These are phyloP conservation scores for rapeseed (Brassica napus) DNA, from an alignment of 345 rosid genomes.

Conservation along the genomic window Da-Ae NC_063439.1:25383001-25383500, in stretches of 20 bases:
- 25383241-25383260: not conserved
- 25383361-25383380: not conserved
- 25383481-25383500: conserved; percentile 7
- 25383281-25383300: not conserved
- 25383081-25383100: not conserved
- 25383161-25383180: not conserved
- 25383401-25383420: not conserved
- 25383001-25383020: too few species aligned
- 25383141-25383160: not conserved
- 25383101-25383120: not conserved
- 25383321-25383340: not conserved
- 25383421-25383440: not conserved
- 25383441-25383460: not conserved
- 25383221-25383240: not conserved
- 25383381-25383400: not conserved
- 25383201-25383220: too few species aligned
- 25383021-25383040: too few species aligned
- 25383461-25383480: not conserved
- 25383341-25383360: not conserved
- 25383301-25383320: conserved; percentile 7
- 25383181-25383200: not conserved
- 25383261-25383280: not conserved
- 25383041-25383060: too few species aligned
- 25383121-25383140: not conserved
- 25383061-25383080: too few species aligned